phyloP scores from a whole-genome alignment of 345 rosid species.

The Pseudoturritis turrita region DNA sequence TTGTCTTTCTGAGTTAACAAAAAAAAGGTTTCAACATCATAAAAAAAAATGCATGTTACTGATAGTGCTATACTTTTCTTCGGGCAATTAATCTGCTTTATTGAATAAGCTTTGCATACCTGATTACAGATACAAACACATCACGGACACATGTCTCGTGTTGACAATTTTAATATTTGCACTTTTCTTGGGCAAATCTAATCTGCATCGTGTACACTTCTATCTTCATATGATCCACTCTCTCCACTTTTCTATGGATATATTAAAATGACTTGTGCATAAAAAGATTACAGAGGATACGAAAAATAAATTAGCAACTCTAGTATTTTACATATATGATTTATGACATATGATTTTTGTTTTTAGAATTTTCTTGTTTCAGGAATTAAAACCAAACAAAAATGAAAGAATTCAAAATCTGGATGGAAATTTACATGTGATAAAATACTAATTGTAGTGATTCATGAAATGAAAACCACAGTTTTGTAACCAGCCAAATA shows the following conservation, averaged over 20 bases:
- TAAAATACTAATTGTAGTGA: too few relatives aligned
- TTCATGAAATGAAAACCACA: too few relatives aligned
- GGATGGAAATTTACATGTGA: too few relatives aligned
- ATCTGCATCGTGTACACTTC: not conserved
- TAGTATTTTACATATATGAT: too few relatives aligned
- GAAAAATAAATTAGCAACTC: not conserved
- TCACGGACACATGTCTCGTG: not conserved
- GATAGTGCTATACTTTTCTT: too few relatives aligned
- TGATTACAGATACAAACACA: not conserved
- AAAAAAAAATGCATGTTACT: too few relatives aligned
- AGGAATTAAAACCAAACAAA: not conserved
- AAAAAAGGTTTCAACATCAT: not conserved
- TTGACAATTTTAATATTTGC: not conserved
- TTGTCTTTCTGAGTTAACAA: not conserved
- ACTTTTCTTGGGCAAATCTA: conserved; percentile 7
- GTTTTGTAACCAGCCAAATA: too few relatives aligned
- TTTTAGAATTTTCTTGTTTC: too few relatives aligned
- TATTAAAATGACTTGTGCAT: too few relatives aligned
- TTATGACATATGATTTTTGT: too few relatives aligned
- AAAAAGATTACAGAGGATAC: too few relatives aligned
- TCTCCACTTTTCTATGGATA: not conserved
- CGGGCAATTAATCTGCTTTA: not conserved
- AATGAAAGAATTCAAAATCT: too few relatives aligned
- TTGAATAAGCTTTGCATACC: conserved; percentile 1
- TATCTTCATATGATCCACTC: not conserved